Conservation (phyloP, 148 eudicot species). For the Dysphania ambrosioides region DNA sequence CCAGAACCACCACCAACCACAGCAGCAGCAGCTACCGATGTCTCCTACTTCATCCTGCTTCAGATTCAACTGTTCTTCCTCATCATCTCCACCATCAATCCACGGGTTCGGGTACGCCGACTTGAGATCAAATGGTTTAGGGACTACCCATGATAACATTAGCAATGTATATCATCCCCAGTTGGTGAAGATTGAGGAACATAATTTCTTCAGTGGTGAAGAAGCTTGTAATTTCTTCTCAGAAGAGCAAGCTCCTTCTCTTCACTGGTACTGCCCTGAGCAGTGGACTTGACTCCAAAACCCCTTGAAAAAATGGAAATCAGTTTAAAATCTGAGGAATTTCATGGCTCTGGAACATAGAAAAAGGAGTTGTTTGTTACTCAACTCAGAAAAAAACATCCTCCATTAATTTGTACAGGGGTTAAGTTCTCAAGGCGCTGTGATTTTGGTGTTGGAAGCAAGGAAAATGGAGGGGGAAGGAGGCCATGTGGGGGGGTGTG, state of each 20-base stretch:
- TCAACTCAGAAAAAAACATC: conserved; percentile 1
- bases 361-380: background rate
- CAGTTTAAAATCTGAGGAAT: background rate
- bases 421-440: conserved; percentile 24
- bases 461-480: conserved; percentile 12
- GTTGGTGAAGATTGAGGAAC: conserved; percentile 82
- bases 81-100: conserved; percentile 20
- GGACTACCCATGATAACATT: conserved; percentile 20
- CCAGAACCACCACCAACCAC: conserved; percentile 29
- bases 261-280: conserved; percentile 55
- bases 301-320: background rate
- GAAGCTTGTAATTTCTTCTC: conserved; percentile 78
- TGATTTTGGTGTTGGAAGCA: background rate
- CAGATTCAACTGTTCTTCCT: background rate
- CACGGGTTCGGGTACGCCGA: conserved; percentile 40
- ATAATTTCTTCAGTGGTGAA: conserved; percentile 74
- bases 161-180: conserved; percentile 48
- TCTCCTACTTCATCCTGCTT: conserved; percentile 20
- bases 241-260: conserved; percentile 69
- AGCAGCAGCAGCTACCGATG: conserved; percentile 33
- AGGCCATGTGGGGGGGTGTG: conserved; percentile 17
- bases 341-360: background rate
- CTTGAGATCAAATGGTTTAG: conserved; percentile 25
- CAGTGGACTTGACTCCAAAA: conserved; percentile 43
- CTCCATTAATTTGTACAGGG: conserved; percentile 24